These are phyloP conservation scores for Collybiopsis confluens DNA, from an alignment of 768 basidiomycete genomes.

Conservation along the genomic window DNA sequence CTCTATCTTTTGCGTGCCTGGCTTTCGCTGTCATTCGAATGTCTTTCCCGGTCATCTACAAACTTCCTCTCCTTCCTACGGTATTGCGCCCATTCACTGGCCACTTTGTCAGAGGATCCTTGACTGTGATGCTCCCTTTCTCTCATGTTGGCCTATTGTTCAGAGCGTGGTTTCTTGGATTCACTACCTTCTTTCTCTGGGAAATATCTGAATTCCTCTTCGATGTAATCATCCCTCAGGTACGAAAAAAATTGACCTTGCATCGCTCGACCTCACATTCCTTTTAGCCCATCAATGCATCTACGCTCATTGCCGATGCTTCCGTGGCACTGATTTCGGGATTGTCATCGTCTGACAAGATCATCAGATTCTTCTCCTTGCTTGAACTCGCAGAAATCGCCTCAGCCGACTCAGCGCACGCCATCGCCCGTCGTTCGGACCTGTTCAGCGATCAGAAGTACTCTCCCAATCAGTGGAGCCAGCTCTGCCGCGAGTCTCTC, in stretches of 20 bases:
- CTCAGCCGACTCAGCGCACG: constrained; percentile 34
- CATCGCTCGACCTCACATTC: background rate
- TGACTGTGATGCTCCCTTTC: constrained; percentile 48
- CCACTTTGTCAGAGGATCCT: constrained; percentile 58
- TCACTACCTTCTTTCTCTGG: constrained; percentile 55
- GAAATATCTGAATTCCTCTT: constrained; percentile 61
- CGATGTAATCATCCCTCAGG: constrained; percentile 55
- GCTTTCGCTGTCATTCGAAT: constrained; percentile 47
- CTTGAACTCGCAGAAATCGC: constrained; percentile 55
- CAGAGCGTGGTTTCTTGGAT: constrained; percentile 46
- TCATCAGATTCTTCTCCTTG: constrained; percentile 65
- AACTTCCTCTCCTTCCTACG: constrained; percentile 46
- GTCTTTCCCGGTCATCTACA: constrained; percentile 49
- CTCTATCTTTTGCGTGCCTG: constrained; percentile 32
- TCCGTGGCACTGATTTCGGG: constrained; percentile 61
- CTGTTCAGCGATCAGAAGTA: constrained; percentile 70
- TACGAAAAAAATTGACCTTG: constrained; percentile 21
- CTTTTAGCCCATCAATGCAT: constrained; percentile 43
- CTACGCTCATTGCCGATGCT: constrained; percentile 43
- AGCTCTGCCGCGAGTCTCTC: constrained; percentile 54
- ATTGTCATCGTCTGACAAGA: constrained; percentile 43
- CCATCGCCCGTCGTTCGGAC: constrained; percentile 42
- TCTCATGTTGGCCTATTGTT: constrained; percentile 39
- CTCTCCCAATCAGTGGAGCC: constrained; percentile 59
- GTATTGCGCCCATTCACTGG: constrained; percentile 57